phyloP scores from a whole-genome alignment of 164 flowering plant species.

The Litsea cubeba region DNA sequence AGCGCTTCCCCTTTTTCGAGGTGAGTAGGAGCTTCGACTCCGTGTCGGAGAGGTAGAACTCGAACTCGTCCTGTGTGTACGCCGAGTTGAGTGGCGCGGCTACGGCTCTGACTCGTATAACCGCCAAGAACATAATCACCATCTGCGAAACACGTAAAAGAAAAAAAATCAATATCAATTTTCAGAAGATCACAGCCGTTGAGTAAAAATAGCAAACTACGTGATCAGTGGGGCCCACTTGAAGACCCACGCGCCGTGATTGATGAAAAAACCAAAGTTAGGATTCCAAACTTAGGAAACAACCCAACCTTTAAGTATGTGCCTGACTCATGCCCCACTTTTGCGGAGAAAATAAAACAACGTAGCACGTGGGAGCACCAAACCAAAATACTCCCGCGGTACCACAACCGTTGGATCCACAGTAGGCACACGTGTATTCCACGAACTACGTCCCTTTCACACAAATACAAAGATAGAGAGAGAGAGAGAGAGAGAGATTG shows the following conservation, averaged over 20 bases:
- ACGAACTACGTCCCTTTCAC: background rate
- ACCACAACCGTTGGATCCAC: background rate
- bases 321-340: background rate
- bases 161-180: background rate
- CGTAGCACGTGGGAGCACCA: background rate
- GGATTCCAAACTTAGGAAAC: background rate
- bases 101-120: conserved; percentile 66
- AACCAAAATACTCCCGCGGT: background rate
- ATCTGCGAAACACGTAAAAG: conserved; percentile 34
- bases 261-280: background rate
- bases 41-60: conserved; percentile 87
- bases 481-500: background rate
- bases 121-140: conserved; percentile 82
- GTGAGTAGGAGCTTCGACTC: conserved; percentile 74
- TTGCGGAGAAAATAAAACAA: too few species aligned
- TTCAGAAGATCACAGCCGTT: too few species aligned
- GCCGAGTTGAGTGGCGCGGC: conserved; percentile 94
- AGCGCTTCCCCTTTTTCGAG: conserved; percentile 45
- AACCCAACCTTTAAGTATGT: too few species aligned
- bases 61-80: conserved; percentile 86
- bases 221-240: too few species aligned
- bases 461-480: background rate
- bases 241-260: too few species aligned
- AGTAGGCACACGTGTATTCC: too few species aligned
- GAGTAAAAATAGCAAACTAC: too few species aligned